A percentile compares a stretch with the other conserved stretches of the same genome.
Conservation (phyloP, 2,329 filamentous ascomycete species). For the Chrysoporthe puriensis region DNA sequence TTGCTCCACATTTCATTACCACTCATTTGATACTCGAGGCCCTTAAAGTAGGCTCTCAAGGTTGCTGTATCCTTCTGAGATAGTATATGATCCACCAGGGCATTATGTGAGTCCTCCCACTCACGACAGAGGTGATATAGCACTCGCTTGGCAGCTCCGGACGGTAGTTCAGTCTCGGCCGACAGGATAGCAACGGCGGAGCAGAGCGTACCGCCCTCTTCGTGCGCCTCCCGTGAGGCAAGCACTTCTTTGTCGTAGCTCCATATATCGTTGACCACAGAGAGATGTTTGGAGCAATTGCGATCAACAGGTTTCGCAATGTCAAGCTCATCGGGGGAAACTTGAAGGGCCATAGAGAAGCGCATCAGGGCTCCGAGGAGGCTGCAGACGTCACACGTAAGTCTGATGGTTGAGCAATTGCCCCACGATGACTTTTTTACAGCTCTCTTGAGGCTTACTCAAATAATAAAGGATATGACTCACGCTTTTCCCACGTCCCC, state of each 20-base stretch:
- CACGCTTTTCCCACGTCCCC: constrained; percentile 46
- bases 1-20: constrained; percentile 36
- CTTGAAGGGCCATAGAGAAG: constrained; percentile 40
- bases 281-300: constrained; percentile 43
- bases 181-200: constrained; percentile 38
- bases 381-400: constrained; percentile 24
- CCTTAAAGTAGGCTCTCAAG: constrained; percentile 36
- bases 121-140: constrained; percentile 27
- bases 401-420: too few relatives aligned
- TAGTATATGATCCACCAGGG: constrained; percentile 24
- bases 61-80: neutral
- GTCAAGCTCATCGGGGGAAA: constrained; percentile 36
- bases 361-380: constrained; percentile 42
- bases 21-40: constrained; percentile 39
- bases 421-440: too few relatives aligned
- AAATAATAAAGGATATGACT: constrained; percentile 25
- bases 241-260: constrained; percentile 45
- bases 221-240: constrained; percentile 21
- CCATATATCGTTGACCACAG: constrained; percentile 47
- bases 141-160: constrained; percentile 28
- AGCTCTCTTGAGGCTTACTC: too few relatives aligned
- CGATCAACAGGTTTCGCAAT: constrained; percentile 35
- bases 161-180: constrained; percentile 32
- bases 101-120: constrained; percentile 30
- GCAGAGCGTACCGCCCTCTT: constrained; percentile 38